These are phyloP conservation scores for Cystobasidium onofrii DNA, from an alignment of 768 basidiomycete species.

Conservation along the genomic window DNA sequence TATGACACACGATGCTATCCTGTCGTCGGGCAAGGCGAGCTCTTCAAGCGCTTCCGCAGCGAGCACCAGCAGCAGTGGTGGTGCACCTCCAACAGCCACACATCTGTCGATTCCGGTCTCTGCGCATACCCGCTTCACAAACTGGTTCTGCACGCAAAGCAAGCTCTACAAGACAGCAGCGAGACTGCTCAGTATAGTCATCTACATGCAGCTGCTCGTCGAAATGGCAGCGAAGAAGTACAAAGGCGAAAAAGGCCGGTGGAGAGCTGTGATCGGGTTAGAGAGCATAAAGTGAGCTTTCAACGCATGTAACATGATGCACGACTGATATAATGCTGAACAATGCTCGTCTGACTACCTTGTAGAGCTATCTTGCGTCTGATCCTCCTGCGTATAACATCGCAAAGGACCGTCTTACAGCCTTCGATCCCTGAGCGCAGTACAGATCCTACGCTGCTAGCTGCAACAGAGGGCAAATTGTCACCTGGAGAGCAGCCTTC, in stretches of 20 bases:
- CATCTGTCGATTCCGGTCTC: conserved; percentile 40
- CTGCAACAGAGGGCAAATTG: background rate
- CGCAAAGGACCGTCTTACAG: conserved; percentile 53
- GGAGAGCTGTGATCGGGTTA: conserved; percentile 67
- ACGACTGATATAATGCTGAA: background rate
- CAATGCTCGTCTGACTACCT: background rate
- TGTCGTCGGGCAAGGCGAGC: conserved; percentile 49
- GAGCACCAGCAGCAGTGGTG: too few relatives aligned
- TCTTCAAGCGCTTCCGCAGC: conserved; percentile 52
- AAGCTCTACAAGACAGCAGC: conserved; percentile 63
- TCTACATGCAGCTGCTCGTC: conserved; percentile 70
- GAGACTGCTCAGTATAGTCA: conserved; percentile 53
- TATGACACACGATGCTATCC: conserved; percentile 91
- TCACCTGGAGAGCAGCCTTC: background rate
- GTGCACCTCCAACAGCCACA: conserved; percentile 39
- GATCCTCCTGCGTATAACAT: conserved; percentile 62
- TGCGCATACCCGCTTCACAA: conserved; percentile 79
- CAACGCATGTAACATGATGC: background rate
- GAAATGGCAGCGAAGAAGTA: conserved; percentile 74
- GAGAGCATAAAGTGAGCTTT: conserved; percentile 74
- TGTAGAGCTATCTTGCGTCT: conserved; percentile 66
- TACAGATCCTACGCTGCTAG: conserved; percentile 39
- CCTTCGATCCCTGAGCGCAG: conserved; percentile 41
- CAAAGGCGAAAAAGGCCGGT: conserved; percentile 57
- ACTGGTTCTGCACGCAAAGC: conserved; percentile 69